A percentile compares a stretch with the other conserved stretches of the same genome.
Evolutionary conservation across 805 yeast genomes (phyloP).

Genomic region (Barnettozyma sp.): DNA sequence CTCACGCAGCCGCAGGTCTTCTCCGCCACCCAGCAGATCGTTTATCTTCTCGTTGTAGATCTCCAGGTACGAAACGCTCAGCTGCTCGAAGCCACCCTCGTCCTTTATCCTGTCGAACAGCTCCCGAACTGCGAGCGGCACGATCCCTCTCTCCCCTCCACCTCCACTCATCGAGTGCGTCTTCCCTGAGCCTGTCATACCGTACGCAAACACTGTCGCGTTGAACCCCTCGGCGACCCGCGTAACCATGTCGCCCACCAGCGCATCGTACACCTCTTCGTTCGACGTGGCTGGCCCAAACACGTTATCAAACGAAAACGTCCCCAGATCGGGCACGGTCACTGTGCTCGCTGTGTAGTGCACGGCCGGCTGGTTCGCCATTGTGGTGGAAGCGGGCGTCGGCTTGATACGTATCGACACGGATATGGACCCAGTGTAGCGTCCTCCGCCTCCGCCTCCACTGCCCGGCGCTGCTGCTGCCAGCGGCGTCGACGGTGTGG

Average conservation of each 20-base stretch:
- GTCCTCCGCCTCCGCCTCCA: not conserved
- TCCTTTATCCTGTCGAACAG: constrained; percentile 44
- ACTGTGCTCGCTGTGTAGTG: constrained; percentile 28
- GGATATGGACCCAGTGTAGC: constrained; percentile 49
- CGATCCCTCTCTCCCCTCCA: constrained; percentile 60
- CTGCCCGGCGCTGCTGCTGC: not conserved
- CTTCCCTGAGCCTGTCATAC: constrained; percentile 96
- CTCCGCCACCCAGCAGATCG: constrained; percentile 48
- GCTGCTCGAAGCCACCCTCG: constrained; percentile 32
- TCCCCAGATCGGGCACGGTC: constrained; percentile 43
- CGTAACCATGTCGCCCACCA: constrained; percentile 46
- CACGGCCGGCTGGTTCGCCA: constrained; percentile 32
- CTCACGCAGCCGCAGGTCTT: constrained; percentile 71
- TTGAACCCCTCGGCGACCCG: constrained; percentile 69
- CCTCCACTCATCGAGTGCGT: constrained; percentile 85
- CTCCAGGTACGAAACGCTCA: constrained; percentile 74
- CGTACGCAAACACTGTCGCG: constrained; percentile 90
- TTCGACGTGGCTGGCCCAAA: constrained; percentile 53
- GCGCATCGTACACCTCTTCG: constrained; percentile 48
- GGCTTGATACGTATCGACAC: constrained; percentile 82
- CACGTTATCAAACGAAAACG: constrained; percentile 73
- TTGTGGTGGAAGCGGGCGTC: constrained; percentile 25
- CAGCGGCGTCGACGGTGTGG: constrained; percentile 6
- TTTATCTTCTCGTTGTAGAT: constrained; percentile 89
- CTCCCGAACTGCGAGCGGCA: constrained; percentile 65